Base-by-base conservation (phyloP, 2,329 filamentous ascomycete species). In the Cytospora mali region DNA sequence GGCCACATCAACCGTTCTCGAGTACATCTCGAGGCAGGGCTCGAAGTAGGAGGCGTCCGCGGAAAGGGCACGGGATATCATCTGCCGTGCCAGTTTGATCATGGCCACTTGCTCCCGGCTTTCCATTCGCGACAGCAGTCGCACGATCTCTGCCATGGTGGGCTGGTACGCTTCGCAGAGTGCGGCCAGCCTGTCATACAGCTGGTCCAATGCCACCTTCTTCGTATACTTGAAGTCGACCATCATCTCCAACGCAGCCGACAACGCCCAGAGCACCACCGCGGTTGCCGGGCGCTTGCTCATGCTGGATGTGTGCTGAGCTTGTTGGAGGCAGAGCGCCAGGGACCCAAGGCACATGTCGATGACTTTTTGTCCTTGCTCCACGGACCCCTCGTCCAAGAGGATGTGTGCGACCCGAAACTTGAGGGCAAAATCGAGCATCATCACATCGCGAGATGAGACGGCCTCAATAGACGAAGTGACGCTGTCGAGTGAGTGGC, bases 361-460 rank as follows among this genome's bases (percentile, higher is more conserved):
- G n/a, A 61, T 1, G 1, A 27, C 46, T 18, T 52, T 28, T 28
- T 61, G 55, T 7, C 56, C 57, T 35, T 64, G 33, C 9, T 14
- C 7, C 23, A 31, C n/a, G 16, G 52, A 33, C 0, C 52, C 57
- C 13, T 64, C 57, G 18, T 61, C 62, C 18, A 64, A 29, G 4
- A 64, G 51, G n/a, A 31, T 52, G 27, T 64, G 52, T 4, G 52
- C 62, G 11, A 56, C 31, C 21, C 62, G 62, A 10, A 64, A 51
- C 27, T 56, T 64, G 29, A 61, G 57, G 13, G 56, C 62, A n/a
- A 64, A 55, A 6, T 64, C 57, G 39, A 64, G 23, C 58, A 61
- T 55, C 18, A 49, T 7, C 54, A 55, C 52, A 23, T 66, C 54
- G 4, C 55, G 58, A 16, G 33, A 3, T 14, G 27, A 56, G 29